Evolutionary conservation across 371 early-diverging fungal species (phyloP).

Genomic region (Parasitella parasitica): DNA sequence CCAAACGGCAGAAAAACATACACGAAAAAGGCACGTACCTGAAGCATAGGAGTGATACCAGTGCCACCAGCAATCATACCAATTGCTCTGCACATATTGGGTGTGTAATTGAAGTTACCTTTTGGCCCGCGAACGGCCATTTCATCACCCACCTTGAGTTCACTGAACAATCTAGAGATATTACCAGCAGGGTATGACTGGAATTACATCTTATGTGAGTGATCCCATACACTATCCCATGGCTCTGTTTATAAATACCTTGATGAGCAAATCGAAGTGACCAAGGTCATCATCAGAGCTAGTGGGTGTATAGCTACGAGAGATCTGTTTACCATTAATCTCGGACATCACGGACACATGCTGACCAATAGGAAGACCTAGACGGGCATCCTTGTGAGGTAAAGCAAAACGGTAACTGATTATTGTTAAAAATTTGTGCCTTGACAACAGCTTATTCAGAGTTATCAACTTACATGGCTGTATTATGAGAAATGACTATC

Average conservation of each 20-base stretch:
- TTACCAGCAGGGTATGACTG: slow-evolving; percentile 83
- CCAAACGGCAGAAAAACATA: not conserved
- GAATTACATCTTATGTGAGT: slow-evolving; percentile 48
- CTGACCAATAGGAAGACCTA: slow-evolving; percentile 93
- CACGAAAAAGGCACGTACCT: slow-evolving; percentile 13
- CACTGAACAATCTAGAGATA: slow-evolving; percentile 72
- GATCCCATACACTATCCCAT: not conserved
- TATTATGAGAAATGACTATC: slow-evolving; percentile 76
- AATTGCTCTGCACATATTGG: slow-evolving; percentile 75
- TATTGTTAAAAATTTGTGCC: too few relatives aligned
- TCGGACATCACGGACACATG: slow-evolving; percentile 89
- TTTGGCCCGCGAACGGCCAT: slow-evolving; percentile 85
- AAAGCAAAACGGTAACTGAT: slow-evolving; percentile 86
- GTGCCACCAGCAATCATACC: slow-evolving; percentile 95
- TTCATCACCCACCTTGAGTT: slow-evolving; percentile 71
- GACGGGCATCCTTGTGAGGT: slow-evolving; percentile 60
- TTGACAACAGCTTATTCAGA: too few relatives aligned
- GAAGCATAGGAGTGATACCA: slow-evolving; percentile 92
- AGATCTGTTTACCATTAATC: slow-evolving; percentile 83
- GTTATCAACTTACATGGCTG: slow-evolving; percentile 81
- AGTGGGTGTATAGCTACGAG: slow-evolving; percentile 93
- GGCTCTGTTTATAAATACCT: slow-evolving; percentile 62
- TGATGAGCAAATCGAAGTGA: slow-evolving; percentile 89
- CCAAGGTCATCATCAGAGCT: slow-evolving; percentile 83
- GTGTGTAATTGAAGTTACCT: slow-evolving; percentile 81